Conservation (phyloP, 2,329 filamentous ascomycete genomes). For the Chrysosporium keratinophilum region DNA sequence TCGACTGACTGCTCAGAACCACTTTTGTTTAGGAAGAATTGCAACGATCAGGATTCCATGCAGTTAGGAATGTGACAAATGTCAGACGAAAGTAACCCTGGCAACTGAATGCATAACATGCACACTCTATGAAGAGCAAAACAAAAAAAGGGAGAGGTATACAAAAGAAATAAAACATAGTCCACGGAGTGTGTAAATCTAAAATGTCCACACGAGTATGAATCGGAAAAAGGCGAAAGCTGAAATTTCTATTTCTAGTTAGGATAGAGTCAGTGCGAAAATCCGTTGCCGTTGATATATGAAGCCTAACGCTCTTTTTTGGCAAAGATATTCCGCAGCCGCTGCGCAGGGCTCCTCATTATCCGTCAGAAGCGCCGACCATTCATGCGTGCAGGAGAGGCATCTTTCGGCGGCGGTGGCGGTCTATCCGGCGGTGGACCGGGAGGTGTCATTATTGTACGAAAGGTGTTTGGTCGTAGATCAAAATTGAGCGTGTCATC, state of each 20-base stretch:
- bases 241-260: neutral
- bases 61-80: neutral
- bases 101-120: slow-evolving; percentile 3
- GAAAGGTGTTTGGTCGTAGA: slow-evolving; percentile 12
- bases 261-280: neutral
- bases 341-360: neutral
- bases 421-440: slow-evolving; percentile 14
- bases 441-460: slow-evolving; percentile 10
- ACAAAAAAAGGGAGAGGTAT: neutral
- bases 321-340: neutral
- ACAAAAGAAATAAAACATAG: slow-evolving; percentile 3
- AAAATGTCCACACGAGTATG: neutral
- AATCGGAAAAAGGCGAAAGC: neutral
- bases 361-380: slow-evolving; percentile 4
- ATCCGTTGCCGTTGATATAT: neutral
- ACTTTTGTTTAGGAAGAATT: neutral
- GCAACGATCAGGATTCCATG: neutral
- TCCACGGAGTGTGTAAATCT: slow-evolving; percentile 2
- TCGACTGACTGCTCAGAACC: neutral
- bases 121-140: neutral
- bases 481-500: slow-evolving; percentile 4
- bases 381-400: slow-evolving; percentile 5
- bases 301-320: neutral
- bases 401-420: slow-evolving; percentile 15
- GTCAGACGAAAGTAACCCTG: neutral